Percentiles rank a stretch among this genome's conserved stretches.
phyloP scores from a whole-genome alignment of 2,329 filamentous ascomycete species.

The Fusarium illudens region DNA sequence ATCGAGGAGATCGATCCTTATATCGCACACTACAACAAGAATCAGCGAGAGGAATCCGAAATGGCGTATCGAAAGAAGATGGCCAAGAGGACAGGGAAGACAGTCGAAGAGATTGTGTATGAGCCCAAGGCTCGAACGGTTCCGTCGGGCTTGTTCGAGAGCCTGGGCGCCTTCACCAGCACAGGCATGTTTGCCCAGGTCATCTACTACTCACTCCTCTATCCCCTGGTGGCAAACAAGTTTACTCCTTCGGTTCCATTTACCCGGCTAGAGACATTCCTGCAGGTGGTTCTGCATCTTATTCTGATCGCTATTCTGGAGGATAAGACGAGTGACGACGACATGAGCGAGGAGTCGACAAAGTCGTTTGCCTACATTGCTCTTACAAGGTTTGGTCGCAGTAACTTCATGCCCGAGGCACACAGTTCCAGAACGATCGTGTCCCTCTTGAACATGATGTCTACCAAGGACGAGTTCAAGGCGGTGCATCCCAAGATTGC shows the following conservation, averaged over 20 bases:
- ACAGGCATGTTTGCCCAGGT: slow-evolving; percentile 90
- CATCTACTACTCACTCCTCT: slow-evolving; percentile 86
- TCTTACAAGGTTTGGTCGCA: slow-evolving; percentile 69
- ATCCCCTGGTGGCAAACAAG: slow-evolving; percentile 74
- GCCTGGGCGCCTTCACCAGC: slow-evolving; percentile 80
- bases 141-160: slow-evolving; percentile 76
- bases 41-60: slow-evolving; percentile 95
- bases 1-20: slow-evolving; percentile 93
- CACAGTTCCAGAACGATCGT: slow-evolving; percentile 69
- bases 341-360: slow-evolving; percentile 55
- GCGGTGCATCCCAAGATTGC: slow-evolving; percentile 85
- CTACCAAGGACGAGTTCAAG: slow-evolving; percentile 77
- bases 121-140: slow-evolving; percentile 86
- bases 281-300: slow-evolving; percentile 91
- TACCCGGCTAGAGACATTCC: slow-evolving; percentile 87
- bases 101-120: slow-evolving; percentile 84
- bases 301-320: slow-evolving; percentile 86
- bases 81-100: slow-evolving; percentile 85
- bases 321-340: slow-evolving; percentile 70
- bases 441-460: slow-evolving; percentile 68
- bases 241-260: slow-evolving; percentile 78
- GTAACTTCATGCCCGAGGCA: slow-evolving; percentile 67
- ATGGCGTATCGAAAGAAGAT: slow-evolving; percentile 86
- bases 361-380: slow-evolving; percentile 78
- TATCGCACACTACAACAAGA: slow-evolving; percentile 94